Conservation (phyloP, 805 yeast genomes). For the Sporopachydermia lactativora region DNA sequence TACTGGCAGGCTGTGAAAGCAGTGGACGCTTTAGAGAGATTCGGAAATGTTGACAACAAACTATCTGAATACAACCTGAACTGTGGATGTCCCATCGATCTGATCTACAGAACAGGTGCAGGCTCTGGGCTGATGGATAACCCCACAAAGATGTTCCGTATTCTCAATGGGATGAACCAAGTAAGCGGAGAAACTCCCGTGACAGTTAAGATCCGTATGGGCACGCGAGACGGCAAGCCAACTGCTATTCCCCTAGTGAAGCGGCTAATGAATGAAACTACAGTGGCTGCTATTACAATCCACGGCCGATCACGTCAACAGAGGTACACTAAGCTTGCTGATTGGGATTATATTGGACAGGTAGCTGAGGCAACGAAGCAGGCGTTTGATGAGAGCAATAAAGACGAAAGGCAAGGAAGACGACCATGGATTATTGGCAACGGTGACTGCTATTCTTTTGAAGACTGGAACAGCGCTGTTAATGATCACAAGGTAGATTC, state of each 20-base stretch:
- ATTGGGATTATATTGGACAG: constrained; percentile 79
- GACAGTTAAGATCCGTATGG: constrained; percentile 86
- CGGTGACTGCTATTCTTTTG: constrained; percentile 80
- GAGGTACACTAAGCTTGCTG: constrained; percentile 80
- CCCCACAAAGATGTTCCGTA: constrained; percentile 65
- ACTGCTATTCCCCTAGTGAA: constrained; percentile 70
- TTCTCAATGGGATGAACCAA: constrained; percentile 78
- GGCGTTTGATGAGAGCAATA: constrained; percentile 27
- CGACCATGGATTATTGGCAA: constrained; percentile 80
- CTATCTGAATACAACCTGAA: constrained; percentile 82
- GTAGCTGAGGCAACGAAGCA: constrained; percentile 58
- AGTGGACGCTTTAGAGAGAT: constrained; percentile 57
- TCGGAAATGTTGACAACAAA: constrained; percentile 28
- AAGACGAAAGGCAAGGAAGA: constrained; percentile 39
- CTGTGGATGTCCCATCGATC: constrained; percentile 96
- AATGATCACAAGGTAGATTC: constrained; percentile 65
- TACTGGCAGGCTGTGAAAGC: constrained; percentile 92
- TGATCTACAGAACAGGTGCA: constrained; percentile 87
- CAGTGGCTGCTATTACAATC: constrained; percentile 79
- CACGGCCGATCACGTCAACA: constrained; percentile 97
- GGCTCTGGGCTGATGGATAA: constrained; percentile 90
- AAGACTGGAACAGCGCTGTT: constrained; percentile 75
- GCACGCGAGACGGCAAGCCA: constrained; percentile 72
- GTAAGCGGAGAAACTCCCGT: constrained; percentile 84
- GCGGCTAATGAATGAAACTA: constrained; percentile 62